A percentile compares a stretch with the other conserved stretches of the same genome.
These are phyloP conservation scores for Lactuca saligna DNA, from an alignment of 129 eudicot species.

Conservation along the genomic window DNA sequence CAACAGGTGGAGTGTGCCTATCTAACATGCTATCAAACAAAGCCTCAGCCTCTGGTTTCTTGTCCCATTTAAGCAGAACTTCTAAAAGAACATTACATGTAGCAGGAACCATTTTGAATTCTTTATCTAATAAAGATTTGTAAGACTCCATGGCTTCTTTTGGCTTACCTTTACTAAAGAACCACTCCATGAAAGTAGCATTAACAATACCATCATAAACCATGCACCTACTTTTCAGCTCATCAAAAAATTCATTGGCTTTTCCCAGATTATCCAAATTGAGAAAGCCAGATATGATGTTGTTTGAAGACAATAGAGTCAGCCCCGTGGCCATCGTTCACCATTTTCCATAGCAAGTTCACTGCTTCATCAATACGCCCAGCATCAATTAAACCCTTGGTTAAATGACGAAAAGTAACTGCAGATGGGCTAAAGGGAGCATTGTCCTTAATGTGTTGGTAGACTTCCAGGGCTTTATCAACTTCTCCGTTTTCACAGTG, in stretches of 20 bases:
- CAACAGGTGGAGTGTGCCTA: constrained; percentile 86
- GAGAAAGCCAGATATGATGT: constrained; percentile 68
- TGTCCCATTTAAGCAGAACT: constrained; percentile 68
- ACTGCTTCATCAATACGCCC: constrained; percentile 67
- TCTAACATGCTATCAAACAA: constrained; percentile 84
- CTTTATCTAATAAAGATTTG: constrained; percentile 47
- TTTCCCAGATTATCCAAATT: constrained; percentile 57
- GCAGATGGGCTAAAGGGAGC: constrained; percentile 80
- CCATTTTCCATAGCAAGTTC: constrained; percentile 67
- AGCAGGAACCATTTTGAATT: constrained; percentile 83
- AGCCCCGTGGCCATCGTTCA: constrained; percentile 74
- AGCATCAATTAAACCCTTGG: constrained; percentile 75
- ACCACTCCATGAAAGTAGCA: constrained; percentile 94
- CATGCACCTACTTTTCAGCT: constrained; percentile 68
- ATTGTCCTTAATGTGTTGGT: constrained; percentile 45
- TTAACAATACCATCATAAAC: constrained; percentile 87
- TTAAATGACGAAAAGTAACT: constrained; percentile 74
- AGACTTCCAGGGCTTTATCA: constrained; percentile 62
- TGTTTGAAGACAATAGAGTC: constrained; percentile 75
- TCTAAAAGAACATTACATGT: constrained; percentile 80
- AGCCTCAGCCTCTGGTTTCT: constrained; percentile 70
- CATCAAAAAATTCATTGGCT: constrained; percentile 78
- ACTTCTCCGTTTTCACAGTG: constrained; percentile 65
- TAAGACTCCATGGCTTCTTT: constrained; percentile 87
- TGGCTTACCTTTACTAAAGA: constrained; percentile 53